These are phyloP conservation scores for Thalassia testudinum DNA, from an alignment of 116 monocot species.

Conservation along the genomic window DNA sequence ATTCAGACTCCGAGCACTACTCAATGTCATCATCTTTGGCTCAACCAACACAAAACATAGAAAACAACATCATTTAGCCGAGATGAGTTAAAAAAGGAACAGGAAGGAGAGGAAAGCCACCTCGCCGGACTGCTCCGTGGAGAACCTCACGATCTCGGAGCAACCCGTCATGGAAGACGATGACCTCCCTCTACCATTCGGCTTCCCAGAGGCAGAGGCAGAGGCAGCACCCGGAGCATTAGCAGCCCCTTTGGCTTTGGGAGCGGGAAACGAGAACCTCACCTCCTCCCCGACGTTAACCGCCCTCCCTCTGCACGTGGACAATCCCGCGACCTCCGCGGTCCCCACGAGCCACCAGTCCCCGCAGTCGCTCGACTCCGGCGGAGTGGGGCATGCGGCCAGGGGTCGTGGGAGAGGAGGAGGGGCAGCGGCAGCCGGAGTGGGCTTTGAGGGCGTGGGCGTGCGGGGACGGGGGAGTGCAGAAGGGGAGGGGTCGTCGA, in stretches of 20 bases:
- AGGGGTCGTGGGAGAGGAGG: not conserved
- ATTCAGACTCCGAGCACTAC: too few species aligned
- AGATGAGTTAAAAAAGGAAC: too few species aligned
- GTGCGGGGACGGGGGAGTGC: not conserved
- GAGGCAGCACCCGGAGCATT: not conserved
- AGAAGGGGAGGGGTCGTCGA: constrained; percentile 37
- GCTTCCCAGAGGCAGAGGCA: constrained; percentile 7
- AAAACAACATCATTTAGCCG: too few species aligned
- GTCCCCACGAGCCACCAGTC: constrained; percentile 76
- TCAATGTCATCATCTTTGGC: too few species aligned
- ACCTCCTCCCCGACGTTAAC: constrained; percentile 48
- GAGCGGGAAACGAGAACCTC: constrained; percentile 53
- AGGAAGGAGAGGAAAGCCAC: constrained; percentile 4
- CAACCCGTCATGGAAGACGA: constrained; percentile 17
- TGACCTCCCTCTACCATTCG: constrained; percentile 25
- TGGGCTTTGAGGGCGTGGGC: not conserved
- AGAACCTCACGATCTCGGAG: constrained; percentile 86
- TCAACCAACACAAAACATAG: too few species aligned
- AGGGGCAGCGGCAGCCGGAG: not conserved
- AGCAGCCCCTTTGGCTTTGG: too few species aligned
- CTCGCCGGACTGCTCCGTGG: constrained; percentile 52
- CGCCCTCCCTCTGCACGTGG: constrained; percentile 80
- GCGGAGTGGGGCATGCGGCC: too few species aligned
- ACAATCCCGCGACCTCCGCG: constrained; percentile 54
- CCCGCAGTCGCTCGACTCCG: not conserved